Percentiles rank a stretch among this genome's conserved stretches.
Evolutionary conservation across 2,329 filamentous ascomycete genomes (phyloP).

Genomic region (Colletotrichum orchidophilum): DNA sequence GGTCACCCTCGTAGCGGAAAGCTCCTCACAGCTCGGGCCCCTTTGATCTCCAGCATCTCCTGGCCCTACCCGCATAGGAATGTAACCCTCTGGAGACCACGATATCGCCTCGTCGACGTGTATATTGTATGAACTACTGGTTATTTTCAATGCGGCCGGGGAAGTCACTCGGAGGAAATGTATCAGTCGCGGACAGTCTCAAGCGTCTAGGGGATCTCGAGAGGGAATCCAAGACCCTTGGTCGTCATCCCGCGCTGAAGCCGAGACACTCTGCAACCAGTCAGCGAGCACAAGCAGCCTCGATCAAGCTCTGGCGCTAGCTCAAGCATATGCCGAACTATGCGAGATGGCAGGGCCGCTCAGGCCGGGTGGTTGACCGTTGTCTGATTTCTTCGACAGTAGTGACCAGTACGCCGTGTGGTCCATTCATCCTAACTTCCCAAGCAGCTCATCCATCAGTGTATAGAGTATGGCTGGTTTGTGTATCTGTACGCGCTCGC

Average conservation of each 20-base stretch:
- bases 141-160: background rate
- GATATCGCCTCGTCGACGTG: background rate
- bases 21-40: background rate
- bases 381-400: background rate
- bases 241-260: slow-evolving; percentile 13
- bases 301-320: background rate
- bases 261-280: background rate
- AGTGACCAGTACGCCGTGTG: background rate
- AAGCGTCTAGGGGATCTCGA: background rate
- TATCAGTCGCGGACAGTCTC: background rate
- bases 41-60: background rate
- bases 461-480: no score
- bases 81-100: background rate
- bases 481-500: no score
- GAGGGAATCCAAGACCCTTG: slow-evolving; percentile 3
- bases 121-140: background rate
- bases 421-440: background rate
- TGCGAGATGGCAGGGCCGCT: background rate
- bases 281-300: background rate
- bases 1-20: slow-evolving; percentile 10
- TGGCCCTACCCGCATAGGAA: slow-evolving; percentile 1
- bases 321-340: background rate
- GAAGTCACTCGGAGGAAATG: background rate
- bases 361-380: background rate
- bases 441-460: background rate